Conservation (phyloP, 169 alveolate genomes). For the Plasmodium relictum region DNA sequence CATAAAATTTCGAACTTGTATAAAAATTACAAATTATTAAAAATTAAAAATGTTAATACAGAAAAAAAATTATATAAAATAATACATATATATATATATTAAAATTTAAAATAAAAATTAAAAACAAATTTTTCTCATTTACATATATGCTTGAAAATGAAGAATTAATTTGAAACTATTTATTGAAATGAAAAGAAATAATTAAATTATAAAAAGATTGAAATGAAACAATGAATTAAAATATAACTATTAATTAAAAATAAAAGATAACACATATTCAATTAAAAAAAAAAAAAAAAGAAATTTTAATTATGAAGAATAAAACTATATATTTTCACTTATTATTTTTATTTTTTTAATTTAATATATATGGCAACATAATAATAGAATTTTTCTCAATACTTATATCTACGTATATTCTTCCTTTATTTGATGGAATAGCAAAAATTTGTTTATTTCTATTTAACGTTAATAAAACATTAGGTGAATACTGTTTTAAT, state of each 20-base stretch:
- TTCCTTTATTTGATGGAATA: slow-evolving; percentile 73
- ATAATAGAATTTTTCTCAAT: slow-evolving; percentile 76
- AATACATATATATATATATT: too few species aligned
- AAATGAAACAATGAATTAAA: slow-evolving; percentile 7
- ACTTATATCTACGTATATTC: slow-evolving; percentile 63
- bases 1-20: background rate
- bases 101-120: too few species aligned
- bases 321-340: too few species aligned
- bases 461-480: slow-evolving; percentile 65
- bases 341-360: background rate
- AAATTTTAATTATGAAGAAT: too few species aligned
- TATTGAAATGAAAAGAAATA: background rate
- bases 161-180: too few species aligned
- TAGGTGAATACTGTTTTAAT: slow-evolving; percentile 59
- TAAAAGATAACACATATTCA: background rate
- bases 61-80: too few species aligned
- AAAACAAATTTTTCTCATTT: too few species aligned
- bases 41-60: background rate
- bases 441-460: slow-evolving; percentile 74
- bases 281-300: too few species aligned
- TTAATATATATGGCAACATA: slow-evolving; percentile 71
- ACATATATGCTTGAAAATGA: too few species aligned
- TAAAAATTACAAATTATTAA: background rate
- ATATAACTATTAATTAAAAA: background rate
- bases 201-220: background rate